These are phyloP conservation scores for Fabrea salina DNA, from an alignment of 169 alveolate genomes.

Conservation along the genomic window DNA sequence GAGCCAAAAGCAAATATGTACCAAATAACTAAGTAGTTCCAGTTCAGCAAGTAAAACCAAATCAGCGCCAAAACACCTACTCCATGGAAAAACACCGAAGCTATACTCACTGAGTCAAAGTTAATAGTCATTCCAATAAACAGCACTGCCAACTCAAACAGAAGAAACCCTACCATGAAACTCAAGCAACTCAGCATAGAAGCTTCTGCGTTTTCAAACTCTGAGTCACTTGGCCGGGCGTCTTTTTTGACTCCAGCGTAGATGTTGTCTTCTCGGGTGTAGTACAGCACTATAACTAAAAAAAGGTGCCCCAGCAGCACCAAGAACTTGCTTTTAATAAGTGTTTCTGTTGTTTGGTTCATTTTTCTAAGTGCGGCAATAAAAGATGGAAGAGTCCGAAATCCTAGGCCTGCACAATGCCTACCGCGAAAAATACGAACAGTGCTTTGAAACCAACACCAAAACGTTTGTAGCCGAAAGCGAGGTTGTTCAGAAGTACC, in stretches of 20 bases:
- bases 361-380: not conserved
- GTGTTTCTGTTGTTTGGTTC: too few species aligned
- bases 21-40: not conserved
- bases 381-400: constrained; percentile 24
- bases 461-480: constrained; percentile 24
- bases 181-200: not conserved
- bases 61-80: not conserved
- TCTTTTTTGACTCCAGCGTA: not conserved
- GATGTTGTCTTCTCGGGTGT: not conserved
- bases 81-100: not conserved
- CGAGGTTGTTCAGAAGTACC: not conserved
- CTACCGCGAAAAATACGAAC: constrained; percentile 13
- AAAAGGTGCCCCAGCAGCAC: not conserved
- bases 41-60: not conserved
- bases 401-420: constrained; percentile 23
- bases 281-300: not conserved
- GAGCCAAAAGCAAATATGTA: constrained; percentile 1
- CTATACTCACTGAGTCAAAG: not conserved
- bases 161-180: not conserved
- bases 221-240: not conserved
- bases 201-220: not conserved
- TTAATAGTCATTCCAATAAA: not conserved
- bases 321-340: not conserved
- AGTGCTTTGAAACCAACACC: constrained; percentile 18
- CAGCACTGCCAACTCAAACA: not conserved